Percentiles rank a stretch among this genome's conserved stretches.
Conservation (phyloP, 1,284 basidiomycete genomes). For the Cerioporus squamosus region DNA sequence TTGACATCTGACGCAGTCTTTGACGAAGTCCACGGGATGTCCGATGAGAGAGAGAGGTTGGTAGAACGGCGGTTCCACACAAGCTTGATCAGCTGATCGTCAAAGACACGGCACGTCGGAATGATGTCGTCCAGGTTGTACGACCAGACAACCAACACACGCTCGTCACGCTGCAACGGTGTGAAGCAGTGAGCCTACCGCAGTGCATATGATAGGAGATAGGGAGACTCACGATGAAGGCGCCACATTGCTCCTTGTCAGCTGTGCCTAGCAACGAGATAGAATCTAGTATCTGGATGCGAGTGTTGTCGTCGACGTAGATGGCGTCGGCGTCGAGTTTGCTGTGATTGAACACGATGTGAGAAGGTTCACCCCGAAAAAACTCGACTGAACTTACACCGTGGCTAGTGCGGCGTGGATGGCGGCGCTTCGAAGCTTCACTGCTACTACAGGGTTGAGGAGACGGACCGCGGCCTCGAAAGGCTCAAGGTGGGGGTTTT, state of each 20-base stretch:
- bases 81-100: constrained; percentile 80
- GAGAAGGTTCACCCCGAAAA: neutral
- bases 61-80: constrained; percentile 68
- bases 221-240: constrained; percentile 65
- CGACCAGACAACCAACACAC: constrained; percentile 77
- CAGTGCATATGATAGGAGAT: neutral
- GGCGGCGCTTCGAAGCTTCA: constrained; percentile 81
- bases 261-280: constrained; percentile 67
- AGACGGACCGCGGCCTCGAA: constrained; percentile 72
- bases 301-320: constrained; percentile 57
- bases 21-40: constrained; percentile 35
- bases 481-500: constrained; percentile 59
- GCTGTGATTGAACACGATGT: constrained; percentile 36
- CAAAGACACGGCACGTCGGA: constrained; percentile 66
- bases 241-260: constrained; percentile 84
- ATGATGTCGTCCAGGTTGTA: constrained; percentile 76
- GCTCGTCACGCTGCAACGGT: constrained; percentile 65
- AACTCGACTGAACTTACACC: constrained; percentile 52
- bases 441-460: constrained; percentile 80
- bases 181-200: neutral
- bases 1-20: constrained; percentile 54
- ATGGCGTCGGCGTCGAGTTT: constrained; percentile 55
- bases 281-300: constrained; percentile 70
- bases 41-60: constrained; percentile 42
- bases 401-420: constrained; percentile 76